Evolutionary conservation across 2,329 filamentous ascomycete genomes (phyloP), one percentile per base, ranked within the genome.

Genomic region (Amauroascus niger): DNA sequence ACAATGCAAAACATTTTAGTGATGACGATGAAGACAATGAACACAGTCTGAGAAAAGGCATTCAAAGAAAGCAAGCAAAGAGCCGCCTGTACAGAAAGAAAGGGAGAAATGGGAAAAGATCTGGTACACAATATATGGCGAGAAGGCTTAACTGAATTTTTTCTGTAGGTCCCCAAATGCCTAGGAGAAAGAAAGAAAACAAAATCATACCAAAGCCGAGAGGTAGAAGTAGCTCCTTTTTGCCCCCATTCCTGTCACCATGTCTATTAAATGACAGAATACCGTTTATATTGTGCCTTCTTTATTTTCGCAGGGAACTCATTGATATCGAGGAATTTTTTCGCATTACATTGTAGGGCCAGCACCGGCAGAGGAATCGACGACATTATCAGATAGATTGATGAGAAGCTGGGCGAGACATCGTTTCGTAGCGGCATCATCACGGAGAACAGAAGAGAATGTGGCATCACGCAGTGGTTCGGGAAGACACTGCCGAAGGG

Each of bases 381-480:
- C 83, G 56, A 90, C 85, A 61, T 87, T 91, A 71, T 97, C 93
- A 8, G 88, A 94, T 52, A 98, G 81, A 67, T 97, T 97, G 73
- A 97, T 94, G 56, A 97, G 79, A 7, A 98, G 82, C 71, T 97
- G 93, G n/a, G 90, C 88, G 32, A 98, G 83, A 70, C 93, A 98
- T 55, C 93, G 85, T 76, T 98, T 98, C 0, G 93, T 98, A 1
- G 93, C 93, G 13, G 93, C 93, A 66, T 98, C 93, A 65, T 98
- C 93, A 55, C 93, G 87, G 32, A 98, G 83, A 43, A 98, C 93
- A 0, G 90, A 91, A 7, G 89, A 95, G 69, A 98, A 98, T 1
- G 93, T 98, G 6, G 91, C 90, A 68, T 98, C 93, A 46, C 93
- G 86, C n/a, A 98, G 83, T n/a, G 93, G 93, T 65, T 98, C 93